Evolutionary conservation across 179 eudicot genomes (phyloP), one percentile per base, ranked within the genome.

Genomic region (Silene noctiflora): DNA sequence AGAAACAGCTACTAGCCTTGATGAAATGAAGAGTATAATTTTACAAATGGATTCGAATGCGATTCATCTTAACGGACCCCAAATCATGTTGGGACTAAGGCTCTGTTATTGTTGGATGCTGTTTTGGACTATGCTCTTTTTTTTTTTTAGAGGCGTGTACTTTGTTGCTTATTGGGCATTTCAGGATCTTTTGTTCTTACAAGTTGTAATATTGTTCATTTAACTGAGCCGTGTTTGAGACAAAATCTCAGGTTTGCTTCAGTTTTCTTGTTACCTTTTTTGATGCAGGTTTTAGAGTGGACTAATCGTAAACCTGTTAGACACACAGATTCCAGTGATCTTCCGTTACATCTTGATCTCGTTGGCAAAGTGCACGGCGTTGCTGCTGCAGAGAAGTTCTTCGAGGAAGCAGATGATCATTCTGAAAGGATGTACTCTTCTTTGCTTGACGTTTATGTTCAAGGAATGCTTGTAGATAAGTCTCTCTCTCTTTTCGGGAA

Each of bases 301-400:
- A 83, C 81, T 77, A 81, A 72, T 44, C 24, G 64, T 58, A 77
- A 69, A 73, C 62, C 78, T 61, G 59, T 73, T n/a, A 78, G 61
- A 67, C 67, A 62, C 55, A 62, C 67, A 61, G 64, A 74, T 39
- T 73, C 82, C 6, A 78, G 82, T 16, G 85, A 87, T 74, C 77
- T 59, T 59, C 89, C 90, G 63, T 59, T 84, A 69, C 89, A 81
- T 21, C 77, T 89, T 77, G 90, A 88, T 79, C 85, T 90, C 21
- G 81, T 87, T 33, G 89, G 89, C 48, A 82, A 78, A 66, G 89
- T 88, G 67, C 88, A 51, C 11, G 91, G 94, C 24, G 13, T 81
- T 46, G 72, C 69, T 72, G 88, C 87, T 56, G 91, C 94, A 33
- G 94, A 90, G 78, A 79, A 72, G 58, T 88, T 78, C 72, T 88